Conservation (phyloP, 352 stramenopile species). For the Albugo laibachii region DNA sequence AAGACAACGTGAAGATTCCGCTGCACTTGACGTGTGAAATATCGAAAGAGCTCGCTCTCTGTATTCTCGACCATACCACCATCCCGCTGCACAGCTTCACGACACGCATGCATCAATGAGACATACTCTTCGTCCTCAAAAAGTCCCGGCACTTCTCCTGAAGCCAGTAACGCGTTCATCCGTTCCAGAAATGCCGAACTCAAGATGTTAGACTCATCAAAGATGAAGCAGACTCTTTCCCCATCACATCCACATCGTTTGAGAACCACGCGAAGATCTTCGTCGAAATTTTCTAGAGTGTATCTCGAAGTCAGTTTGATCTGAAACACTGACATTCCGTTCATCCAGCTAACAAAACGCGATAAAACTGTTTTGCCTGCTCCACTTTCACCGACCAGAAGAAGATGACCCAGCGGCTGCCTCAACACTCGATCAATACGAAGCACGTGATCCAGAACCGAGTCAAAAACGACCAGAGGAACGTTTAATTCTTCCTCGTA, state of each 20-base stretch:
- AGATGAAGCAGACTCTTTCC: conserved; percentile 99
- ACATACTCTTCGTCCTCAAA: conserved; percentile 99
- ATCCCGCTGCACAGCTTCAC: conserved; percentile 86
- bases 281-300: conserved; percentile 98
- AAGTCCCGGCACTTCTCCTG: conserved; percentile 97
- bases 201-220: conserved; percentile 99
- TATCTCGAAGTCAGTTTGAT: conserved; percentile 99
- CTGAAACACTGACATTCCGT: conserved; percentile 99
- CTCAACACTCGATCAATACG: conserved; percentile 95
- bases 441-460: conserved; percentile 97
- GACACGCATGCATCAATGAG: conserved; percentile 90
- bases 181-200: conserved; percentile 97
- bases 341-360: conserved; percentile 99
- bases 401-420: conserved; percentile 95
- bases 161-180: conserved; percentile 99
- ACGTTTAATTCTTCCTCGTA: conserved; percentile 99
- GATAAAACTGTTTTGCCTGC: conserved; percentile 98
- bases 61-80: conserved; percentile 83
- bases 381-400: conserved; percentile 97
- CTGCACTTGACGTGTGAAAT: conserved; percentile 97
- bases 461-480: conserved; percentile 99
- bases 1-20: conserved; percentile 99
- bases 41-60: conserved; percentile 88
- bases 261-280: conserved; percentile 96
- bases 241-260: conserved; percentile 93